Base-by-base conservation (phyloP, 2,329 filamentous ascomycete genomes). In the Drechslera avenae region DNA sequence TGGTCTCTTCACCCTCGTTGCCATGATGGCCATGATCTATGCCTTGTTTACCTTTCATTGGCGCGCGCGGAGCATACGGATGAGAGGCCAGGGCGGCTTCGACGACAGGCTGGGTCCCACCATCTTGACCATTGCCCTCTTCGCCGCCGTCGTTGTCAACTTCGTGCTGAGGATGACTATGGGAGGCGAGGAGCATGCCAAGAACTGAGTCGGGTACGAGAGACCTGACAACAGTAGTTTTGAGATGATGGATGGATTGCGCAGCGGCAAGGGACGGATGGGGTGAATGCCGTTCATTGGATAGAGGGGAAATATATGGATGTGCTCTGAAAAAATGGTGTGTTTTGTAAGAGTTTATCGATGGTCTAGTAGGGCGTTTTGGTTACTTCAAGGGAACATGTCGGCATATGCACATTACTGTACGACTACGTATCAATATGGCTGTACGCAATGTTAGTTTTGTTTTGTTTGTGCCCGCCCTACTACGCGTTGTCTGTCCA, bases 41-140 rank as follows among this genome's bases (percentile, higher is more conserved):
- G 94, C 94, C 5, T 80, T 99, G 9, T 83, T 91, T 54, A 97
- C 93, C 26, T 99, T 97, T 77, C 94, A 99, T 74, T 99, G 94
- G 94, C 83, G 94, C 57, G 94, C 94, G 19, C 91, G 90, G 75
- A 95, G 89, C 60, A 99, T 99, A 71, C 81, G 94, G 50, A 84
- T 90, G 76, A 84, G 93, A 59, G 94, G 94, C 7, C 92, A 97
- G 80, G 90, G 91, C 46, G 94, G 94, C 17, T 97, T 99, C 72
- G 94, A 99, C 73, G 94, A 99, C 79, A 85, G 92, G 34, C 92
- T 96, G 67, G 94, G 94, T 6, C 94, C 94, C 4, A 97, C 92
- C 0, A 84, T 97, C 43, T 76, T 99, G 74, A 90, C 93, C 40
- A 83, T 97, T 65, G 89, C 93, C 46, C 78, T 99, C 60, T 78